These are phyloP conservation scores for Podaxis mareebaensis DNA, from an alignment of 768 basidiomycete species.

Conservation along the genomic window DNA sequence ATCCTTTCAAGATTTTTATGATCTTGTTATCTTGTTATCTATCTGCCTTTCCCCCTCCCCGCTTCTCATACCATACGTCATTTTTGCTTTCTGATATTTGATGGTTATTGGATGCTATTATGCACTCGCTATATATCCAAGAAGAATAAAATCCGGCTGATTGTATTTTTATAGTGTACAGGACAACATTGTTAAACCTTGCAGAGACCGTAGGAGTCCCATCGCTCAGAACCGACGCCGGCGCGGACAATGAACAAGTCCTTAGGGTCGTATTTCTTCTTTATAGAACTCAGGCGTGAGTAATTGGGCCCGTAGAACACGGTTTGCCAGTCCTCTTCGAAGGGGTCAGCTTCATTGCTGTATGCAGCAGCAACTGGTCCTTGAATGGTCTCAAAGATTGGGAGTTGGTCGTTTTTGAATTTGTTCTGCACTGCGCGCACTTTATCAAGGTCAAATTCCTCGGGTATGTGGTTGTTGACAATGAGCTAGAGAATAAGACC, in stretches of 20 bases:
- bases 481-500: background rate
- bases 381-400: conserved; percentile 25
- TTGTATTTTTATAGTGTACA: background rate
- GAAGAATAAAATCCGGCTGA: background rate
- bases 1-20: background rate
- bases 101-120: background rate
- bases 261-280: conserved; percentile 13
- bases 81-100: background rate
- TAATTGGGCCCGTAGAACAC: conserved; percentile 38
- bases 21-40: too few relatives aligned
- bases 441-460: background rate
- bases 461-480: background rate
- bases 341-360: conserved; percentile 34
- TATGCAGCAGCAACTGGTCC: conserved; percentile 32
- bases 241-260: conserved; percentile 32
- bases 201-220: conserved; percentile 30
- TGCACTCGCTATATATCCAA: background rate
- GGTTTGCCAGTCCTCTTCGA: conserved; percentile 31
- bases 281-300: conserved; percentile 28
- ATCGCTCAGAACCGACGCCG: conserved; percentile 34
- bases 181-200: conserved; percentile 1
- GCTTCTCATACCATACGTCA: background rate
- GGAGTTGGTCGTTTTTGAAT: conserved; percentile 26
- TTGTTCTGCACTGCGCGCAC: conserved; percentile 21
- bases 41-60: background rate